A percentile compares a stretch with the other conserved stretches of the same genome.
phyloP scores from a whole-genome alignment of 495 filamentous ascomycete genomes.

The Xylaria sp. region DNA sequence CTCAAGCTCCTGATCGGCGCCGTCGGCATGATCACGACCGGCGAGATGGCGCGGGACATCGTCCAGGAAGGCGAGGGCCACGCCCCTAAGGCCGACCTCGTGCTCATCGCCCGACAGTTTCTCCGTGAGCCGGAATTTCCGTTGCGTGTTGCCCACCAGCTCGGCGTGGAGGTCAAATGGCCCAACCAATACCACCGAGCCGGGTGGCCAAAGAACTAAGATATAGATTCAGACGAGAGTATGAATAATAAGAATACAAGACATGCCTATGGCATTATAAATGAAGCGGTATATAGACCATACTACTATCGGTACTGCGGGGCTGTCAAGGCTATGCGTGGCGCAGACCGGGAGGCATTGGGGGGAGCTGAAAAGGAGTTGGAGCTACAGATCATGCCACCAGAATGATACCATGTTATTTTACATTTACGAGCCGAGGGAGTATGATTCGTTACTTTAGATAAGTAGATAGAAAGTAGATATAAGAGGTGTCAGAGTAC shows the following conservation, averaged over 20 bases:
- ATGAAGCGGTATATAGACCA: background rate
- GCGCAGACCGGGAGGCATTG: background rate
- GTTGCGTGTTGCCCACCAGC: conserved; percentile 61
- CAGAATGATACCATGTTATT: background rate
- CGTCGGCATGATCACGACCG: conserved; percentile 74
- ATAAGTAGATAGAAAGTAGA: background rate
- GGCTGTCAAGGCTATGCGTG: background rate
- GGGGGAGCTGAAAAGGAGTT: background rate
- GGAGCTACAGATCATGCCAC: background rate
- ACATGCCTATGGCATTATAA: no score
- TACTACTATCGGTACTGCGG: background rate
- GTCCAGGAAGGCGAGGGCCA: conserved; percentile 58
- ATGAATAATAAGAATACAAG: background rate
- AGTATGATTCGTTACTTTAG: background rate
- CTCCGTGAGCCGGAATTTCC: conserved; percentile 74
- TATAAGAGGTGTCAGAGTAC: background rate
- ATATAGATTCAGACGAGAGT: conserved; percentile 23
- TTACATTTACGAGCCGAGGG: background rate
- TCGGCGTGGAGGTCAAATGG: conserved; percentile 64
- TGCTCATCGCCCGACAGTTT: conserved; percentile 70
- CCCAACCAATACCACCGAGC: conserved; percentile 60
- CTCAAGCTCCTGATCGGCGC: conserved; percentile 68
- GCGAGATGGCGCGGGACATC: conserved; percentile 63
- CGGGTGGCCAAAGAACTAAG: conserved; percentile 36
- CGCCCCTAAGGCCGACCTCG: conserved; percentile 64